Base-by-base conservation (phyloP, 164 flowering plant species). In the Saururus chinensis region DNA sequence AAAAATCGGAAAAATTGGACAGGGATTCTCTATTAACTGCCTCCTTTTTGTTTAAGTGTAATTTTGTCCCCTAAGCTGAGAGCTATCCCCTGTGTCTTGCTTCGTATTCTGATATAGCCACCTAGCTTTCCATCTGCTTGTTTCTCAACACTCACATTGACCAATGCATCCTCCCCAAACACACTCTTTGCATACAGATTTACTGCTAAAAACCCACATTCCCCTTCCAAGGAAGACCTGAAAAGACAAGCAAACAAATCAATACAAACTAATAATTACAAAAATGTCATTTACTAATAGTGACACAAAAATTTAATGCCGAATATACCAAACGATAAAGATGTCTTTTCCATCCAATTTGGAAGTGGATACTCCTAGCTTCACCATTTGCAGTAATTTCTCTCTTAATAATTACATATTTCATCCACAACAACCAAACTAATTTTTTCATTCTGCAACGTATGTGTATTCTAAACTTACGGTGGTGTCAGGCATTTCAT, bases 111-210 rank as follows among this genome's bases (percentile, higher is more conserved):
- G 56, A 93, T 93, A 76, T 88, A 93, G 14, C 98, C 97, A 64
- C 89, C 85, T n/a, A 93, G 81, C 70, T 88, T 90, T 9, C 87
- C 87, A 60, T 90, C 97, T 22, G 75, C 66, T 68, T 86, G 96
- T 61, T 88, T 93, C 76, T 93, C 98, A 11, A 93, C 66, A 70
- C 96, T 90, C 54, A 90, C 70, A 67, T 93, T 93, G 45, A 93
- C 97, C 80, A 93, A 73, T 30, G 97, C 98, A 82, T 93, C 98
- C 77, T 93, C 98, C 49, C 97, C 98, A 64, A 90, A 93, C 14
- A 93, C 95, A 73, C 97, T 90, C 83, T 90, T 93, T 5, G 97
- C 97, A 45, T 90, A 90, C 63, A 93, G 70, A 74, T 93, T 93
- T 22, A 97, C 98, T 57, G 98, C 97, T 4, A 93, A 80, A 75